These are phyloP conservation scores for Polytrichum commune DNA, from an alignment of 225 moss, liverwort and hornwort genomes.

Conservation along the genomic window DNA sequence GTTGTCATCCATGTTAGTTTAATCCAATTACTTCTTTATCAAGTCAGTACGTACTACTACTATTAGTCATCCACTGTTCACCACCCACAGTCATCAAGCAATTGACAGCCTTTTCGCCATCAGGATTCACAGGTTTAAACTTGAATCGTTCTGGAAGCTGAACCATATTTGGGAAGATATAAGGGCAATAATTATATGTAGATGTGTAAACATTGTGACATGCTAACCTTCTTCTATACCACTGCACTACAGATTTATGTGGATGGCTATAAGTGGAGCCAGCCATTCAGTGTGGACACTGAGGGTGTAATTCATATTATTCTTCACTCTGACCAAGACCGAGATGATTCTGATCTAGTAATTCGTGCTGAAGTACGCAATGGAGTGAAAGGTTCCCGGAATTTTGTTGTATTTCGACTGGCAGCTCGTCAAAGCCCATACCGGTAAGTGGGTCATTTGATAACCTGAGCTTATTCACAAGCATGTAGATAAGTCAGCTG, in stretches of 20 bases:
- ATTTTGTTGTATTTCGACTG: constrained; percentile 79
- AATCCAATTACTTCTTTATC: too few relatives aligned
- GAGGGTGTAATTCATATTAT: constrained; percentile 76
- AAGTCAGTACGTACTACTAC: too few relatives aligned
- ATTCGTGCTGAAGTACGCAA: constrained; percentile 83
- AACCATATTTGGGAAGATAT: too few relatives aligned
- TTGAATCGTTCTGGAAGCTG: too few relatives aligned
- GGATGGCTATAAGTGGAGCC: constrained; percentile 88
- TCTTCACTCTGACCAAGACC: constrained; percentile 62
- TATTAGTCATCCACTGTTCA: too few relatives aligned
- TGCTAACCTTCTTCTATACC: neutral
- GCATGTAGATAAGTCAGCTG: too few relatives aligned
- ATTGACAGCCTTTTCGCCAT: too few relatives aligned
- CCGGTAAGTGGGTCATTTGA: constrained; percentile 46
- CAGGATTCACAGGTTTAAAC: too few relatives aligned
- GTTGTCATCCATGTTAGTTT: too few relatives aligned
- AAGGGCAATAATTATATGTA: too few relatives aligned
- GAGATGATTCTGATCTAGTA: constrained; percentile 45
- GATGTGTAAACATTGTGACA: too few relatives aligned
- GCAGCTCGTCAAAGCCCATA: constrained; percentile 75
- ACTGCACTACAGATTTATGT: constrained; percentile 55
- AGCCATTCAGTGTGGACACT: constrained; percentile 81
- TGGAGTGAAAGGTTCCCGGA: constrained; percentile 79
- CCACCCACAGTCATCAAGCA: too few relatives aligned
- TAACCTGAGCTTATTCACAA: neutral